Evolutionary conservation across 805 yeast genomes (phyloP).

Genomic region (Candida saitoana): DNA sequence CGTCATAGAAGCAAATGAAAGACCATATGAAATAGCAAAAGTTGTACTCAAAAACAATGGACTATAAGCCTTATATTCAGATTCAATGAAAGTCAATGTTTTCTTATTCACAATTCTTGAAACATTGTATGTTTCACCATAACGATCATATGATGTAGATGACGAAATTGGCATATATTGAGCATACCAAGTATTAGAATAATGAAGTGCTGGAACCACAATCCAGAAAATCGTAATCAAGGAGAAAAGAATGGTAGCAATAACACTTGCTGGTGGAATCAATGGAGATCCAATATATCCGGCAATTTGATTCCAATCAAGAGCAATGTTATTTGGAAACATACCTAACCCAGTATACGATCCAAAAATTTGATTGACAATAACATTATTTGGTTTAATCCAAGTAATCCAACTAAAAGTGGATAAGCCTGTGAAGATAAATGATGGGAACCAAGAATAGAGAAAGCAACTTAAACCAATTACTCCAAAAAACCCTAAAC

Average conservation of each 20-base stretch:
- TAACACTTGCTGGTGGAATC: conserved; percentile 56
- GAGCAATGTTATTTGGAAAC: conserved; percentile 59
- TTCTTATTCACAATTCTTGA: conserved; percentile 39
- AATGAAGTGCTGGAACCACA: conserved; percentile 54
- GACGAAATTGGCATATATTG: conserved; percentile 52
- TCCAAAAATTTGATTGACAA: conserved; percentile 66
- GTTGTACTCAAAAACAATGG: conserved; percentile 60
- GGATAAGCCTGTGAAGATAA: conserved; percentile 54
- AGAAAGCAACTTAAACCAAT: conserved; percentile 38
- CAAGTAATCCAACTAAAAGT: conserved; percentile 63
- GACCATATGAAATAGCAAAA: conserved; percentile 56
- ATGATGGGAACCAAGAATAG: conserved; percentile 62
- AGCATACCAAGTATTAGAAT: conserved; percentile 55
- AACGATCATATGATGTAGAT: conserved; percentile 47
- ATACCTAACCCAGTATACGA: conserved; percentile 57
- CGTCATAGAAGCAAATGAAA: conserved; percentile 55
- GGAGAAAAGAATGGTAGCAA: conserved; percentile 39
- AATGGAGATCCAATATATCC: conserved; percentile 59
- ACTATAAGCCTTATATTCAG: conserved; percentile 53
- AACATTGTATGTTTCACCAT: conserved; percentile 48
- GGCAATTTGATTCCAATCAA: conserved; percentile 65
- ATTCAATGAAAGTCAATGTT: conserved; percentile 40
- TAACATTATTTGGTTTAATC: conserved; percentile 57
- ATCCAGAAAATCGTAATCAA: conserved; percentile 46
- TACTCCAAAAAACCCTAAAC: conserved; percentile 45